These are phyloP conservation scores for Aspergillus ochraceus DNA, from an alignment of 2,329 filamentous ascomycete species.

Conservation along the genomic window DNA sequence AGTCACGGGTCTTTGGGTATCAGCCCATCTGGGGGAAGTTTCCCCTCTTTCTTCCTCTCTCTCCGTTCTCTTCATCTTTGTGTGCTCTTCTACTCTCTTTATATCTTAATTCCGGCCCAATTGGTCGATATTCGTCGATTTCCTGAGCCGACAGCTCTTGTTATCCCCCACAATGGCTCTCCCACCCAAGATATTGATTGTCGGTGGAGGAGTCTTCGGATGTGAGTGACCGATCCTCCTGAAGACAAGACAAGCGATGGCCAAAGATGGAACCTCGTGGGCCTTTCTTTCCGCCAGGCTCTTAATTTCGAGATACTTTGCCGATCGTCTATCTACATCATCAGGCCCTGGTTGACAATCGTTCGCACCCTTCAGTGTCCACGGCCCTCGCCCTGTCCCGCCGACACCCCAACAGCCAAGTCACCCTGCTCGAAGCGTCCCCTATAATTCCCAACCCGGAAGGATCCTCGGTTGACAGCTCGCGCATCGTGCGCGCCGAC, in stretches of 20 bases:
- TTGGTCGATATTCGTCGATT: neutral
- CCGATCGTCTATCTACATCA: neutral
- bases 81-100: neutral
- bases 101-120: neutral
- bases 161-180: constrained; percentile 25
- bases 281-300: neutral
- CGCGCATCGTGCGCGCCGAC: constrained; percentile 68
- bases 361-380: constrained; percentile 43
- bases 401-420: constrained; percentile 52
- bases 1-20: neutral
- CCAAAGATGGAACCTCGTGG: neutral
- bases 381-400: constrained; percentile 70
- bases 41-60: neutral
- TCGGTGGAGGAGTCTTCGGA: constrained; percentile 46
- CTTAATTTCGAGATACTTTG: neutral
- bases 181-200: constrained; percentile 41
- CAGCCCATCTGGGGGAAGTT: neutral
- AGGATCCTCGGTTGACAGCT: constrained; percentile 60
- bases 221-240: constrained; percentile 30
- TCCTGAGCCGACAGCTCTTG: neutral
- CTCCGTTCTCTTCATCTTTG: neutral
- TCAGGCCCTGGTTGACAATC: neutral
- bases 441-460: constrained; percentile 58
- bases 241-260: neutral
- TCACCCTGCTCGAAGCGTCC: constrained; percentile 60